Evolutionary conservation across 352 stramenopile species (phyloP).

Genomic region (Globisporangium iwayamae): DNA sequence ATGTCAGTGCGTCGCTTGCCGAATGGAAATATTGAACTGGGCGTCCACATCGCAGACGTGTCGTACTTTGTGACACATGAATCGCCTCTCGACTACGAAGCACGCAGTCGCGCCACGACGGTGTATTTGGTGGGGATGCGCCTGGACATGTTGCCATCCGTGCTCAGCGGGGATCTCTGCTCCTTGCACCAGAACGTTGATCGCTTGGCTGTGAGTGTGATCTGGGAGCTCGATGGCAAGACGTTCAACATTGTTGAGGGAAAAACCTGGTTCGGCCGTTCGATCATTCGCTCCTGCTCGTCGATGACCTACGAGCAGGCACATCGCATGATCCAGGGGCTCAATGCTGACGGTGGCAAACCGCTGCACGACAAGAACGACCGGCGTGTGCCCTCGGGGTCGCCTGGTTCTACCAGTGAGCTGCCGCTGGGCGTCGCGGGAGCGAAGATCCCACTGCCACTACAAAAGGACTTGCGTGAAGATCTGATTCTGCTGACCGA

Average conservation of each 20-base stretch:
- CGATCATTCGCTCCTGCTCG: constrained; percentile 95
- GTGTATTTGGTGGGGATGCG: constrained; percentile 97
- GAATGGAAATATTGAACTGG: constrained; percentile 89
- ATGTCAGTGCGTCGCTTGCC: constrained; percentile 77
- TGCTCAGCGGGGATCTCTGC: constrained; percentile 89
- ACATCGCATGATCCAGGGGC: constrained; percentile 63
- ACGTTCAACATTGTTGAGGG: constrained; percentile 54
- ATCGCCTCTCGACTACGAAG: constrained; percentile 96
- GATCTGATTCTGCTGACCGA: constrained; percentile 62
- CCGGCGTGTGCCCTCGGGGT: constrained; percentile 10
- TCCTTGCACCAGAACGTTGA: constrained; percentile 90
- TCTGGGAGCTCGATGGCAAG: constrained; percentile 87
- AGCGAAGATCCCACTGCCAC: constrained; percentile 46
- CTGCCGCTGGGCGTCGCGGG: constrained; percentile 50
- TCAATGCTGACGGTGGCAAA: constrained; percentile 56
- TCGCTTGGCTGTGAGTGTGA: constrained; percentile 87
- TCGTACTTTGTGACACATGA: constrained; percentile 97
- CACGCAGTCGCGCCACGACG: constrained; percentile 86
- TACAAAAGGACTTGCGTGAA: constrained; percentile 50
- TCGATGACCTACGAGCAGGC: constrained; percentile 88
- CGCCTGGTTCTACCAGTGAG: constrained; percentile 7
- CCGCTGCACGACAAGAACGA: constrained; percentile 15
- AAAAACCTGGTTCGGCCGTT: constrained; percentile 86
- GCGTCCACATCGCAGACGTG: constrained; percentile 99
- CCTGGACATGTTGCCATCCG: constrained; percentile 90